Base-by-base conservation (phyloP, 352 stramenopile species). In the Elongisporangium senticosum region DNA sequence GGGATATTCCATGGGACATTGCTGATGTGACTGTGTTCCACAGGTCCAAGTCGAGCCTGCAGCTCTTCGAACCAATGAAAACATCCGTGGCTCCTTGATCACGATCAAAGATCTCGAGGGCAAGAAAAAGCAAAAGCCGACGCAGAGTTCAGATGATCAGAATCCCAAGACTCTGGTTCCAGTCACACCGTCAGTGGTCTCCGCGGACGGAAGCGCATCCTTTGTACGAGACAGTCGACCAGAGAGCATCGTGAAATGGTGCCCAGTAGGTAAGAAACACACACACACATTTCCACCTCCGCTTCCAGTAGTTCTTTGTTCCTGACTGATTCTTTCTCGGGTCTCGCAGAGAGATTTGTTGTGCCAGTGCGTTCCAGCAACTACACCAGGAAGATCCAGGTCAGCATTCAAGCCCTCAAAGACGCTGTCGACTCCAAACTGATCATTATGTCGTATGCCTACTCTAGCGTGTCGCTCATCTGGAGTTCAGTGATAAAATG, bases 401-500 rank as follows among this genome's bases (percentile, higher is more conserved):
- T 43, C 15, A 43, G 8, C 2, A 3, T 15, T 10, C 33, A 43
- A 14, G 17, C 33, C 7, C 33, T 15, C 11, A 17, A 43, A 43
- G 33, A 17, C 11, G 33, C 23, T 43, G 7, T 43, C 8, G 11
- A 43, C 11, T 17, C 1, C 1, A 17, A 43, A 43, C 33, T 43
- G 17, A 43, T 4, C 33, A 14, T n/a, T n/a, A n/a, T 17, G 8
- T 4, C 33, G 2, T 2, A 43, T 43, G 33, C 33, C 7, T 17
- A 43, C 33, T 43, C 33, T 39, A 89, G 75, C 62, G 67, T 33
- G 58, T 83, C 11, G 68, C 75, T 2, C 55, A 49, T 8, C 58
- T 87, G 49, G 51, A 68, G 3, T 92, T 92, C 52, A 64, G 65
- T 0, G 72, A 87, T 54, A 89, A 90, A 61, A 62, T 77, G 4